Percentiles rank a stretch among this genome's conserved stretches.
Conservation (phyloP, 306 rosid genomes). For the Pueraria montana region DNA sequence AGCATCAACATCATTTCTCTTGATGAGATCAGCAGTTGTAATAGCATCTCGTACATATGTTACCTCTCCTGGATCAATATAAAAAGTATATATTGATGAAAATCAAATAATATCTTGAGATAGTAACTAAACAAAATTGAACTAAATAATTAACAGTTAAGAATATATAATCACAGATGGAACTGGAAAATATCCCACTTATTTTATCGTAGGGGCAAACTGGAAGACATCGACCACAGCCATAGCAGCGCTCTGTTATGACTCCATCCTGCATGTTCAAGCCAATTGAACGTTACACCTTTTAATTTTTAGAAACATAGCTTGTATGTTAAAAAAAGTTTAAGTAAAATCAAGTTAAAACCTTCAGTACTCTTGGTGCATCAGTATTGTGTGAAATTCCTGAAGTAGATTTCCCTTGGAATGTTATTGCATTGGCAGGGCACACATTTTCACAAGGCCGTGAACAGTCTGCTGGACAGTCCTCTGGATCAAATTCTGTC, state of each 20-base stretch:
- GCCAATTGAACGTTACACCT: slow-evolving; percentile 25
- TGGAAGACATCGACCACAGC: slow-evolving; percentile 97
- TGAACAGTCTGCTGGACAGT: slow-evolving; percentile 86
- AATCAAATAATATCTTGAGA: slow-evolving; percentile 1
- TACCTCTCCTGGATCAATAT: slow-evolving; percentile 63
- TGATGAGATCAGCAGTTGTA: slow-evolving; percentile 71
- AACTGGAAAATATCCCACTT: slow-evolving; percentile 58
- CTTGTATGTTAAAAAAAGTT: neutral
- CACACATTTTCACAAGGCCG: slow-evolving; percentile 85
- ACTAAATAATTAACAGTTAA: slow-evolving; percentile 29
- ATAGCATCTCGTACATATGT: slow-evolving; percentile 78
- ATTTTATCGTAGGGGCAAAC: slow-evolving; percentile 93
- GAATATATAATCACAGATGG: slow-evolving; percentile 29
- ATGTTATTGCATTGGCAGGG: slow-evolving; percentile 90
- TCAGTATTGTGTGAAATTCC: slow-evolving; percentile 51
- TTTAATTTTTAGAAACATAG: neutral
- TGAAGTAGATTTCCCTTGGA: slow-evolving; percentile 51
- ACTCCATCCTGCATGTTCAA: slow-evolving; percentile 78
- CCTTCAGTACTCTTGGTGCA: slow-evolving; percentile 50
- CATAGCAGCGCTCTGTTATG: slow-evolving; percentile 91
- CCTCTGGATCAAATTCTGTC: slow-evolving; percentile 91
- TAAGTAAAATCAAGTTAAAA: slow-evolving; percentile 35
- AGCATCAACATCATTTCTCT: slow-evolving; percentile 78
- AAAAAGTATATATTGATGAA: slow-evolving; percentile 21
- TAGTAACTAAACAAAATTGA: slow-evolving; percentile 12